Conservation (phyloP, 495 filamentous ascomycete species). For the Daldinia bambusicola region DNA sequence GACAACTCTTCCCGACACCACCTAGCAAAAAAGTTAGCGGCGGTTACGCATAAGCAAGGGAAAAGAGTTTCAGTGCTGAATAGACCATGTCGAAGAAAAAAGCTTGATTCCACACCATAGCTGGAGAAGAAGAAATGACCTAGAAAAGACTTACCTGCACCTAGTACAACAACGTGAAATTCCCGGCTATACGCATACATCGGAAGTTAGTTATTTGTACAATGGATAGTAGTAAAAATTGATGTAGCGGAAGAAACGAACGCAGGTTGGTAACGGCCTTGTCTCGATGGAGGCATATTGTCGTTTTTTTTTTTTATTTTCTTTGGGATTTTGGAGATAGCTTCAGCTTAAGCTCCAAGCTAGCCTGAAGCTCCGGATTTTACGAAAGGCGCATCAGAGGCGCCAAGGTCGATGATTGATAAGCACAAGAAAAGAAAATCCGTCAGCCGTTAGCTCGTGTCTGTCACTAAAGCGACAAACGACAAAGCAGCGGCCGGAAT, state of each 20-base stretch:
- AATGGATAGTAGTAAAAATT: constrained; percentile 7
- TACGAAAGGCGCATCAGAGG: constrained; percentile 38
- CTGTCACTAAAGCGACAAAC: constrained; percentile 42
- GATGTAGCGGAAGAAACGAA: constrained; percentile 24
- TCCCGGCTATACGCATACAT: constrained; percentile 67
- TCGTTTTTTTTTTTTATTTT: constrained; percentile 39
- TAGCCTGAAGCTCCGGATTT: constrained; percentile 38
- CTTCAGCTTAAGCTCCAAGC: constrained; percentile 38
- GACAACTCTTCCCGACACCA: constrained; percentile 97
- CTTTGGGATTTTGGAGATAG: constrained; percentile 9
- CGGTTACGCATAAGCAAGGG: constrained; percentile 40
- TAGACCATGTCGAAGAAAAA: constrained; percentile 14
- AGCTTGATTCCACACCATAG: constrained; percentile 16
- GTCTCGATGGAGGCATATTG: constrained; percentile 26
- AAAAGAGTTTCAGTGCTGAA: constrained; percentile 16
- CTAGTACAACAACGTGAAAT: constrained; percentile 92
- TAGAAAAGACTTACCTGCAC: constrained; percentile 70
- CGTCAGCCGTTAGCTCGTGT: constrained; percentile 35
- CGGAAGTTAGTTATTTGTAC: constrained; percentile 30
- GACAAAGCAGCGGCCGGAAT: constrained; percentile 37
- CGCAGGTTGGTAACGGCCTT: constrained; percentile 42
- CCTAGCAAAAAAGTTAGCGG: constrained; percentile 63
- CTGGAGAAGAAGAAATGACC: constrained; percentile 9
- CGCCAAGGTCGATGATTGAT: constrained; percentile 25
- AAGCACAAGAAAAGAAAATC: constrained; percentile 22